Base-by-base conservation (phyloP, 441 rosid species). In the Corymbia citriodora region DNA sequence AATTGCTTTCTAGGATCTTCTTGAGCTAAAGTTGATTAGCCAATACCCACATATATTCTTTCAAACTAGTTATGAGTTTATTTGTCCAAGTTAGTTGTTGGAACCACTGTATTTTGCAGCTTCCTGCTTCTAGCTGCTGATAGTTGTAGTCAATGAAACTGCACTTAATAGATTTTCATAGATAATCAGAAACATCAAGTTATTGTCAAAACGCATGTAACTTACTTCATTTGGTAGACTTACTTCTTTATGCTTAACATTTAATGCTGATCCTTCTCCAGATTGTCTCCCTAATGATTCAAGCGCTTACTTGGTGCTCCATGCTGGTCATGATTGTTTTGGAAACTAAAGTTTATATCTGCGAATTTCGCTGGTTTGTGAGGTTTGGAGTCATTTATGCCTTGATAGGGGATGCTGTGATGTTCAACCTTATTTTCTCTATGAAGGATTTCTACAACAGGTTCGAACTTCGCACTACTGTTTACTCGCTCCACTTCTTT, bases 311-410 rank as follows among this genome's bases (percentile, higher is more conserved):
- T 93, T 98, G 99, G 99, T 95, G 97, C 93, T 95, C 96, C 91
- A 89, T 93, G 92, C 92, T 98, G 89, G 93, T 96, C 90, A 93
- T 98, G 99, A 95, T 95, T 90, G 91, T 90, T 83, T 92, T 97
- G 82, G 99, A 97, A 94, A 96, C 97, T 55, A 97, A 96, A 92
- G 94, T 96, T 85, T 98, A 98, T 92, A 93, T 98, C 92, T 92
- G 88, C 55, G 98, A 98, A 87, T 92, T 97, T 88, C 98, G 99
- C 89, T 98, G 99, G 99, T 95, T 94, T 94, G 98, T 98, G 91
- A 94, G 99, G 94, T 98, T 96, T 87, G 99, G 96, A 74, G 93
- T 97, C 89, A 86, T 98, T 89, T 98, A 97, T 90, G 94, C 95
- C 87, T 95, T 97, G 92, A 94, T 98, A 85, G 99, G 97, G 88